Conservation (phyloP, 2,329 filamentous ascomycete genomes). For the Rhinocladiella mackenziei region DNA sequence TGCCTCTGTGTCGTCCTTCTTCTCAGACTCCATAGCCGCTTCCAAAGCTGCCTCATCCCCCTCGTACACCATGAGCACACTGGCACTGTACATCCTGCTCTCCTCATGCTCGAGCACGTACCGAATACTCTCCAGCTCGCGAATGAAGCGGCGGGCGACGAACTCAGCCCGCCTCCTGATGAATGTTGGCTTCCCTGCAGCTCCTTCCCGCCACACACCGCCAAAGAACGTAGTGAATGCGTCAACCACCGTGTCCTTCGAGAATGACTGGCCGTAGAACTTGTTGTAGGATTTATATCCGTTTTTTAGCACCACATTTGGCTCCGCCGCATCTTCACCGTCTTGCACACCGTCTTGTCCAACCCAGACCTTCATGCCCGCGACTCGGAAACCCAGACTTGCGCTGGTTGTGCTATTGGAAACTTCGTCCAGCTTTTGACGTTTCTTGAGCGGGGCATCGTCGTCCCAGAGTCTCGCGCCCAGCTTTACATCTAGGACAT, state of each 20-base stretch:
- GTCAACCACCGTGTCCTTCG: slow-evolving; percentile 50
- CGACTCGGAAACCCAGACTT: slow-evolving; percentile 60
- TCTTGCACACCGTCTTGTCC: slow-evolving; percentile 32
- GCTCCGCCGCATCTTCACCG: background rate
- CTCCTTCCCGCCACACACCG: slow-evolving; percentile 27
- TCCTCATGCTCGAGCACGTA: slow-evolving; percentile 53
- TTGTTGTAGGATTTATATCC: slow-evolving; percentile 62
- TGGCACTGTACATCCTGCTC: slow-evolving; percentile 65
- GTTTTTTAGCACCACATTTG: slow-evolving; percentile 38
- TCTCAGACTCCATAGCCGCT: slow-evolving; percentile 34
- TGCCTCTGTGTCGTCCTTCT: slow-evolving; percentile 37
- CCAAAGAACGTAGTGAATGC: slow-evolving; percentile 57
- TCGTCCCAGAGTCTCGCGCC: slow-evolving; percentile 84
- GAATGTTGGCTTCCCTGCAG: slow-evolving; percentile 10
- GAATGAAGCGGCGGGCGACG: slow-evolving; percentile 40
- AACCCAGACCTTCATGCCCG: slow-evolving; percentile 60
- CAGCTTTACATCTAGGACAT: slow-evolving; percentile 90
- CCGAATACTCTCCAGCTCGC: slow-evolving; percentile 44
- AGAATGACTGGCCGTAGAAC: slow-evolving; percentile 60
- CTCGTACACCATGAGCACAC: slow-evolving; percentile 63
- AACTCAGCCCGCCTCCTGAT: slow-evolving; percentile 43
- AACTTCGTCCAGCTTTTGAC: slow-evolving; percentile 23
- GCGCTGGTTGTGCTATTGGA: slow-evolving; percentile 20
- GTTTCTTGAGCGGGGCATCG: slow-evolving; percentile 48
- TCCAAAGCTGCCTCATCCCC: slow-evolving; percentile 56